Evolutionary conservation across 768 basidiomycete genomes (phyloP).

Genomic region (Suillus sp.): DNA sequence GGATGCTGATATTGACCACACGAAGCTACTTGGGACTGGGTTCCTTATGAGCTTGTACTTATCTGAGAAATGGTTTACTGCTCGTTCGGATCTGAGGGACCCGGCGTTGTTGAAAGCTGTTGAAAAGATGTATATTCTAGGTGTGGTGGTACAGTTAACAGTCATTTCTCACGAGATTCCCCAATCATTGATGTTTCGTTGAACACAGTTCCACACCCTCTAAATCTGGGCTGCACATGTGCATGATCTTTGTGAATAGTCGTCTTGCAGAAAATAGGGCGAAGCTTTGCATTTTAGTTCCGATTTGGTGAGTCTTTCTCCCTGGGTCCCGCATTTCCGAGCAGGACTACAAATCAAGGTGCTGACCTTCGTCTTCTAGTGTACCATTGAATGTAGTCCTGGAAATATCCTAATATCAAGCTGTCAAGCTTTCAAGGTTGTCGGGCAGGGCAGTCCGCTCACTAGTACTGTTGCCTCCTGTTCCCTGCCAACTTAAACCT

Average conservation of each 20-base stretch:
- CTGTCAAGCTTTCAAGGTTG: background rate
- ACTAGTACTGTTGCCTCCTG: background rate
- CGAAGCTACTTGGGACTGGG: background rate
- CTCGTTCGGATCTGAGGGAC: background rate
- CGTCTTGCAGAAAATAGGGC: background rate
- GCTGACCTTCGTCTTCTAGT: background rate
- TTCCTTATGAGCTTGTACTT: background rate
- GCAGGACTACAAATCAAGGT: background rate
- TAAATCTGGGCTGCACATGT: background rate
- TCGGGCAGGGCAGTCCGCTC: conserved; percentile 7
- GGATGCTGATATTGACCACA: background rate
- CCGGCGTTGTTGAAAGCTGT: background rate
- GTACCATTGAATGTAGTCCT: background rate
- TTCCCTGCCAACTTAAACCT: background rate
- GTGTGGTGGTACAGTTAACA: background rate
- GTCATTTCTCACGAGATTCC: background rate
- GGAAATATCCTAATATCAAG: background rate
- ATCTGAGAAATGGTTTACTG: background rate
- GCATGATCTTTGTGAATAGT: background rate
- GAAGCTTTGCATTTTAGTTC: background rate
- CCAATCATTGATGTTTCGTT: background rate
- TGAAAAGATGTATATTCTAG: background rate
- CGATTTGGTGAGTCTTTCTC: background rate
- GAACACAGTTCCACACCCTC: background rate
- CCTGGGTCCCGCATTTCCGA: too few species aligned